Conservation (phyloP, 371 early-diverging fungal genomes). For the Mucor indicus region DNA sequence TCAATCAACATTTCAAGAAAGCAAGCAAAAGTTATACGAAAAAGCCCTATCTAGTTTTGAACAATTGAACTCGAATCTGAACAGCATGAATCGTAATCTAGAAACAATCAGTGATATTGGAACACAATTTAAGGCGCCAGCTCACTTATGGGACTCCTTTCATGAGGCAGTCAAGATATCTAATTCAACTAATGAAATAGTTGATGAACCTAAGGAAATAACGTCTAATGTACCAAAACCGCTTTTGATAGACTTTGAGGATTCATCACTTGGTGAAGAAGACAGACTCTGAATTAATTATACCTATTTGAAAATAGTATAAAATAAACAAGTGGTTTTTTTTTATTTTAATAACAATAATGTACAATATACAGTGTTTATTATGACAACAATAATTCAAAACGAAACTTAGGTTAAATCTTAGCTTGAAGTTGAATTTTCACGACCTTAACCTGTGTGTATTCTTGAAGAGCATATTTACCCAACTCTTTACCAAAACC, state of each 20-base stretch:
- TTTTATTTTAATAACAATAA: too few relatives aligned
- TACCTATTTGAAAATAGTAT: too few relatives aligned
- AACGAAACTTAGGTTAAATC: too few relatives aligned
- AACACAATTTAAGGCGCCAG: conserved; percentile 45
- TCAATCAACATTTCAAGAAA: conserved; percentile 22
- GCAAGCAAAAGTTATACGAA: conserved; percentile 19
- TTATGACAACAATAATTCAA: too few relatives aligned
- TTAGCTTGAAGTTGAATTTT: conserved; percentile 17
- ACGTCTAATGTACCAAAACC: too few relatives aligned
- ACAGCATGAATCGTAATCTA: conserved; percentile 48
- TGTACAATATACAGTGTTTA: not conserved
- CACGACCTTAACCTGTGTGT: conserved; percentile 67
- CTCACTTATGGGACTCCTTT: conserved; percentile 51
- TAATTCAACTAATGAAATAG: too few relatives aligned
- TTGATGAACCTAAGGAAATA: too few relatives aligned
- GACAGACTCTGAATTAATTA: too few relatives aligned
- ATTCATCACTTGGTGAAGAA: too few relatives aligned
- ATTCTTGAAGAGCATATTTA: conserved; percentile 69
- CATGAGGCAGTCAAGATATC: conserved; percentile 27
- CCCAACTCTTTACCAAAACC: conserved; percentile 85
- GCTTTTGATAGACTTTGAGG: too few relatives aligned
- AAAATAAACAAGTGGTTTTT: too few relatives aligned
- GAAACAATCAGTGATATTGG: conserved; percentile 57
- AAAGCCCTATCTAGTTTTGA: conserved; percentile 39
- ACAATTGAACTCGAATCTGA: conserved; percentile 46